Conservation (phyloP, 148 eudicot genomes). For the Dianthus caryophyllus region DNA sequence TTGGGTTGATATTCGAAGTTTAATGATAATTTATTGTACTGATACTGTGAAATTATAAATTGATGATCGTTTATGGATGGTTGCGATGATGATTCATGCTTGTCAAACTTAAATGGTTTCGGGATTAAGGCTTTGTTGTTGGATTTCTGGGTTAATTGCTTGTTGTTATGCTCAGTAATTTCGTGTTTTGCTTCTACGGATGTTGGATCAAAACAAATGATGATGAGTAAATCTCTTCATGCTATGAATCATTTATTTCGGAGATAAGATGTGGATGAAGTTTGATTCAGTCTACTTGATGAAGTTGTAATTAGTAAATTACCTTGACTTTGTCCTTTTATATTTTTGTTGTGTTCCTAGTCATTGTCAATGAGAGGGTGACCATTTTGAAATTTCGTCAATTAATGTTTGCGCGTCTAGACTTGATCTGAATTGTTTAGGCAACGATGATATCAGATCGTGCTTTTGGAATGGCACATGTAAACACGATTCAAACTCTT, state of each 20-base stretch:
- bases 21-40: too few relatives aligned
- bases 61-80: too few relatives aligned
- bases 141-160: slow-evolving; percentile 14
- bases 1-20: too few relatives aligned
- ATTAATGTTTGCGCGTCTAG: background rate
- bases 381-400: background rate
- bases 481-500: too few relatives aligned
- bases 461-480: background rate
- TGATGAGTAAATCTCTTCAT: too few relatives aligned
- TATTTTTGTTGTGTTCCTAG: background rate
- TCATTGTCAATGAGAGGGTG: background rate
- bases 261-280: background rate
- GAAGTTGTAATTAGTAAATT: background rate
- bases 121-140: too few relatives aligned
- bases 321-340: background rate
- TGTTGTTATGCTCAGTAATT: background rate
- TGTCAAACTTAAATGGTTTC: too few relatives aligned
- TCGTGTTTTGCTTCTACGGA: slow-evolving; percentile 21
- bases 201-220: too few relatives aligned
- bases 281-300: slow-evolving; percentile 7
- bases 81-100: too few relatives aligned
- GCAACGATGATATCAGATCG: background rate
- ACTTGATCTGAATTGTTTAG: background rate
- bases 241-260: background rate
- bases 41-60: too few relatives aligned